A percentile compares a stretch with the other conserved stretches of the same genome.
phyloP scores from a whole-genome alignment of 257 asterid species.

The Paraleonurus japonicus region DNA sequence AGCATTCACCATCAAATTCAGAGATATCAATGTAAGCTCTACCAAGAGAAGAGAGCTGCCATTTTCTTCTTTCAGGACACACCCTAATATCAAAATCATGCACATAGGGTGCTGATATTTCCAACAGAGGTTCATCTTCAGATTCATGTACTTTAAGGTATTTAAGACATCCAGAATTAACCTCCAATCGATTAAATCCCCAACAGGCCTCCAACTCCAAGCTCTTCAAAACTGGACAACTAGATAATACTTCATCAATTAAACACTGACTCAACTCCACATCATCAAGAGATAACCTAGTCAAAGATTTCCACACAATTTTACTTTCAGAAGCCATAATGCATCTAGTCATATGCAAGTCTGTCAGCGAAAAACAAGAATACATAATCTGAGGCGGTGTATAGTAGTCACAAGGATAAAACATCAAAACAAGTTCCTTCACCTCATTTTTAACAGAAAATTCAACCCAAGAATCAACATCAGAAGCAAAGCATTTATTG shows the following conservation, averaged over 20 bases:
- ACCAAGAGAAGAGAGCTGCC: constrained; percentile 3
- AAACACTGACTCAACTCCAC: background rate
- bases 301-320: constrained; percentile 17
- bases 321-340: background rate
- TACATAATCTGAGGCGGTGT: constrained; percentile 1
- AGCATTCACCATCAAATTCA: rapidly evolving
- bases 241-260: background rate
- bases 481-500: background rate
- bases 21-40: background rate
- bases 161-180: background rate
- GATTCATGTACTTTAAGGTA: background rate
- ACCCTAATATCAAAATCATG: background rate
- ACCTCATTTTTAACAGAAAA: constrained; percentile 13
- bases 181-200: background rate
- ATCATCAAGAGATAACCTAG: background rate
- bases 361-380: background rate
- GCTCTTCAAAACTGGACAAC: constrained; percentile 9
- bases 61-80: no score
- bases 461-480: constrained; percentile 15
- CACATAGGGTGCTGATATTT: constrained; percentile 21
- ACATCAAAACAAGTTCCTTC: background rate
- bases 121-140: background rate
- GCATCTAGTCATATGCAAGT: background rate
- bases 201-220: background rate
- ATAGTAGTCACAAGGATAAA: background rate